A percentile compares a stretch with the other conserved stretches of the same genome.
phyloP scores from a whole-genome alignment of 495 filamentous ascomycete species.

The Terfezia claveryi region DNA sequence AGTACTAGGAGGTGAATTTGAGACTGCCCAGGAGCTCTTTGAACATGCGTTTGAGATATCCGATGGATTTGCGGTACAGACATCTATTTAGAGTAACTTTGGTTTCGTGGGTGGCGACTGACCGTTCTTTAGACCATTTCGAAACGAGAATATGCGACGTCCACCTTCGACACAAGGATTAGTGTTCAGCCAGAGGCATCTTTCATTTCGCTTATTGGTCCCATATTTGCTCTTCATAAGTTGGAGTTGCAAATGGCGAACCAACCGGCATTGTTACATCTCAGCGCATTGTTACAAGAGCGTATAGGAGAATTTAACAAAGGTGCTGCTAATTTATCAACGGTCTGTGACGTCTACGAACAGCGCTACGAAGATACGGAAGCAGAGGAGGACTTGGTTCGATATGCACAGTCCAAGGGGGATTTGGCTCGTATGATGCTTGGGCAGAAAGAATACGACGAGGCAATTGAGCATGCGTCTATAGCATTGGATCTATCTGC shows the following conservation, averaged over 20 bases:
- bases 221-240: slow-evolving; percentile 74
- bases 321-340: slow-evolving; percentile 42
- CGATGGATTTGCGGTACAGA: slow-evolving; percentile 37
- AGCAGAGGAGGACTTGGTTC: slow-evolving; percentile 43
- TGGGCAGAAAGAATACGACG: slow-evolving; percentile 36
- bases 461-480: slow-evolving; percentile 51
- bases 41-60: slow-evolving; percentile 93
- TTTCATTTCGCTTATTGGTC: slow-evolving; percentile 36
- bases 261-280: slow-evolving; percentile 50
- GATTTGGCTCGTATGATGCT: slow-evolving; percentile 66
- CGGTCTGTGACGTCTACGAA: slow-evolving; percentile 46
- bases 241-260: slow-evolving; percentile 42
- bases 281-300: slow-evolving; percentile 61
- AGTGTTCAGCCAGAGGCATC: slow-evolving; percentile 22
- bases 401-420: slow-evolving; percentile 63
- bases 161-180: slow-evolving; percentile 49
- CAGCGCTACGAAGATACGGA: slow-evolving; percentile 66
- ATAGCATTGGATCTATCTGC: slow-evolving; percentile 48
- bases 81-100: no score
- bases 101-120: slow-evolving; percentile 1
- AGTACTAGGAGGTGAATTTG: slow-evolving; percentile 41
- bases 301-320: slow-evolving; percentile 42
- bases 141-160: slow-evolving; percentile 53
- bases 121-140: slow-evolving; percentile 24
- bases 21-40: slow-evolving; percentile 64